Percentiles rank a stretch among this genome's conserved stretches.
phyloP scores from a whole-genome alignment of 2,329 filamentous ascomycete genomes.

The Colletotrichum sp. region DNA sequence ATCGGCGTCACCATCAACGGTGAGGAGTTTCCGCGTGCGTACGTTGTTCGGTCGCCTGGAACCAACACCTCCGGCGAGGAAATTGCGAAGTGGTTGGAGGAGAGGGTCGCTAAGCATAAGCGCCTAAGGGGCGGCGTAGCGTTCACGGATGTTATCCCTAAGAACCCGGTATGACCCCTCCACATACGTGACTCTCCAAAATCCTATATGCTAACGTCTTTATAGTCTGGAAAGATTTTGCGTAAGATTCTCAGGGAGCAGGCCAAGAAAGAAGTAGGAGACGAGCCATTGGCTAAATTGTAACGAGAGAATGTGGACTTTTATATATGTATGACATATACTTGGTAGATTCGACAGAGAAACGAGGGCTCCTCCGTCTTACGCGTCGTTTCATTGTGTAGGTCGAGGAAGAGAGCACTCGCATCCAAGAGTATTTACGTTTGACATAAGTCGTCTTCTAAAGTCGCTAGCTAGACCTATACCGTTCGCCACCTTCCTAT shows the following conservation, averaged over 20 bases:
- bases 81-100: slow-evolving; percentile 68
- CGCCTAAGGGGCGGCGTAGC: slow-evolving; percentile 72
- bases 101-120: slow-evolving; percentile 70
- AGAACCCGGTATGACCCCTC: slow-evolving; percentile 52
- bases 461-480: background rate
- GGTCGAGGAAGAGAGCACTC: background rate
- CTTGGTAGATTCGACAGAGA: background rate
- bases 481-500: slow-evolving; percentile 12
- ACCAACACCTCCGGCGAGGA: slow-evolving; percentile 56
- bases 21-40: slow-evolving; percentile 68
- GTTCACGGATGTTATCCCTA: slow-evolving; percentile 70
- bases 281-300: slow-evolving; percentile 30
- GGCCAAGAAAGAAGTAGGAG: slow-evolving; percentile 58
- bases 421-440: background rate
- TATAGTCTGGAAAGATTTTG: slow-evolving; percentile 70
- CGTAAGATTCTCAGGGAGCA: slow-evolving; percentile 63
- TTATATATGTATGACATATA: background rate
- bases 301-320: background rate
- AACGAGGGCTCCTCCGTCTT: background rate
- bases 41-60: slow-evolving; percentile 56
- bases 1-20: slow-evolving; percentile 62
- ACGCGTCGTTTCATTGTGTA: background rate
- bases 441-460: background rate
- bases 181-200: background rate
- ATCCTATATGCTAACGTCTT: background rate